These are phyloP conservation scores for Nakazawaea peltata DNA, from an alignment of 805 yeast species.

Conservation along the genomic window DNA sequence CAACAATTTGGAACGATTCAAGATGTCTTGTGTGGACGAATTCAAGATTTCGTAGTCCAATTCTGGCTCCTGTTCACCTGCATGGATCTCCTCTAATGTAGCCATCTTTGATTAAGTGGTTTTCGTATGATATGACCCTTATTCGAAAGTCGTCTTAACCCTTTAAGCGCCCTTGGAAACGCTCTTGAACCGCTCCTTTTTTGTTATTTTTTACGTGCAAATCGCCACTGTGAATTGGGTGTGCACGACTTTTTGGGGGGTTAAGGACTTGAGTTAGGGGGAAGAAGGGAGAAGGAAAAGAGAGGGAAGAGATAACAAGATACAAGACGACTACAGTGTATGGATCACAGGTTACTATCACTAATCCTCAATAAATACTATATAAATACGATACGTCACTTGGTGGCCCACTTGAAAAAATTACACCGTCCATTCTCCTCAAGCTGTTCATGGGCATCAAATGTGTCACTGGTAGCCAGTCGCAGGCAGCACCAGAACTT, in stretches of 20 bases:
- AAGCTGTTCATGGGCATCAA: conserved; percentile 6
- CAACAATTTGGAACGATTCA: conserved; percentile 76
- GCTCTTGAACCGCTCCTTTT: not conserved
- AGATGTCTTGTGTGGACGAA: conserved; percentile 74
- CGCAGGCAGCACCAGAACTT: conserved; percentile 48
- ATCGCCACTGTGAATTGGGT: too few species aligned
- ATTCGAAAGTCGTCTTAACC: not conserved
- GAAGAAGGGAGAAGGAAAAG: too few species aligned
- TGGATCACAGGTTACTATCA: too few species aligned
- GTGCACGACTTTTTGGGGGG: too few species aligned
- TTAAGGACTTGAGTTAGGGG: too few species aligned
- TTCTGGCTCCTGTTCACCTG: conserved; percentile 41
- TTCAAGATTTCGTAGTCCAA: conserved; percentile 76
- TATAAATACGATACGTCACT: too few species aligned
- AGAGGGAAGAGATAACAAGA: too few species aligned
- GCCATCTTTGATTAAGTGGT: conserved; percentile 66
- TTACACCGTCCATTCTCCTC: conserved; percentile 34
- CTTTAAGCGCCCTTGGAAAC: too few species aligned
- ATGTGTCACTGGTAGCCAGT: conserved; percentile 21
- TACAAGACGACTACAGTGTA: too few species aligned
- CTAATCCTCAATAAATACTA: too few species aligned
- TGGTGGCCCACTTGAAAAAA: conserved; percentile 43
- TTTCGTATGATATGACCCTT: too few species aligned
- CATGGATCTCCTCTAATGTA: conserved; percentile 76
- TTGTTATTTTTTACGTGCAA: not conserved